phyloP scores from a whole-genome alignment of 352 stramenopile species.

The Plasmopara halstedii region DNA sequence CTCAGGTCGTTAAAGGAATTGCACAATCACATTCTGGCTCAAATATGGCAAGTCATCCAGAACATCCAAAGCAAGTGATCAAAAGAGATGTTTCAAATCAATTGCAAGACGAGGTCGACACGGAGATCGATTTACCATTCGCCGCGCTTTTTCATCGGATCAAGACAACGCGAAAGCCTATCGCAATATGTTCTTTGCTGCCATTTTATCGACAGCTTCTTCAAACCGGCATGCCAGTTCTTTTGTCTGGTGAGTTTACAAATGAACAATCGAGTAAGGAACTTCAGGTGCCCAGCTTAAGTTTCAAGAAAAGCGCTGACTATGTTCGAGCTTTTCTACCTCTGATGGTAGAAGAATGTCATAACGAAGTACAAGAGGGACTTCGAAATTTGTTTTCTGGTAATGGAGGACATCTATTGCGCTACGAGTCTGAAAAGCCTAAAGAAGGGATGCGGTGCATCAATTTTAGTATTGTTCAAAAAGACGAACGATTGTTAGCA shows the following conservation, averaged over 20 bases:
- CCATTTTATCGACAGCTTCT: slow-evolving; percentile 81
- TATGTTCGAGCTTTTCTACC: slow-evolving; percentile 78
- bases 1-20: slow-evolving; percentile 58
- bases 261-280: slow-evolving; percentile 45
- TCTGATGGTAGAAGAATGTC: slow-evolving; percentile 74
- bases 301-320: slow-evolving; percentile 58
- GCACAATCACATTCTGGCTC: slow-evolving; percentile 36
- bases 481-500: slow-evolving; percentile 24
- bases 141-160: slow-evolving; percentile 74
- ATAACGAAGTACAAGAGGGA: slow-evolving; percentile 71
- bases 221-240: slow-evolving; percentile 65
- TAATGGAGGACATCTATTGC: slow-evolving; percentile 51
- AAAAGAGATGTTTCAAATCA: slow-evolving; percentile 6
- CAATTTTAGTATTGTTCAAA: slow-evolving; percentile 60
- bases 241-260: slow-evolving; percentile 62
- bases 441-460: slow-evolving; percentile 78
- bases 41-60: slow-evolving; percentile 10
- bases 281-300: slow-evolving; percentile 40
- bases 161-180: slow-evolving; percentile 70
- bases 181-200: slow-evolving; percentile 56
- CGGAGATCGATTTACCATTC: slow-evolving; percentile 41
- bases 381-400: slow-evolving; percentile 38
- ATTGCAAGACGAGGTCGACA: slow-evolving; percentile 42
- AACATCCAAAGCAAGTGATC: slow-evolving; percentile 4
- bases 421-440: slow-evolving; percentile 74